Percentiles rank a stretch among this genome's conserved stretches.
Evolutionary conservation across 306 rosid genomes (phyloP).

Genomic region (Begonia masoniana): DNA sequence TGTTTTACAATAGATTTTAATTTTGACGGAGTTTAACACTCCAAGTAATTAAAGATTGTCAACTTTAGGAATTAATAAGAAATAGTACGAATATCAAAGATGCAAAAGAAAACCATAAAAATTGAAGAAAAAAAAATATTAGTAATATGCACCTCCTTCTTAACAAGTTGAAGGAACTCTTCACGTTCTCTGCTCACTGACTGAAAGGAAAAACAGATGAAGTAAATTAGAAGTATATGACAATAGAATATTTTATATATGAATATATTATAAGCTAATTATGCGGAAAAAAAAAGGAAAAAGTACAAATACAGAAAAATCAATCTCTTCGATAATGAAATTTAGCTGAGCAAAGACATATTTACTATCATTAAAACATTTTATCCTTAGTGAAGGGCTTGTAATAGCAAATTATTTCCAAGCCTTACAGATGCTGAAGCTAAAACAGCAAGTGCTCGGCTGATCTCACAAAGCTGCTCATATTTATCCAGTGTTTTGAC

Average conservation of each 20-base stretch:
- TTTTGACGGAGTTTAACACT: too few relatives aligned
- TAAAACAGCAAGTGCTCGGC: slow-evolving; percentile 91
- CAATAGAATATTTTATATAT: too few relatives aligned
- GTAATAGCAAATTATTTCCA: slow-evolving; percentile 5
- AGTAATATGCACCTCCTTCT: slow-evolving; percentile 58
- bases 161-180: slow-evolving; percentile 81
- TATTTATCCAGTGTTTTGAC: slow-evolving; percentile 58
- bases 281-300: neutral
- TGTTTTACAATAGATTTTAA: too few relatives aligned
- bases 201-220: slow-evolving; percentile 33
- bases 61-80: neutral
- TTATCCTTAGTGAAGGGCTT: neutral
- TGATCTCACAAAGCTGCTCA: slow-evolving; percentile 81
- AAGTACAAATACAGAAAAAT: neutral
- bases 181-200: slow-evolving; percentile 93
- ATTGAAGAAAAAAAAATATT: too few relatives aligned
- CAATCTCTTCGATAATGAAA: too few relatives aligned
- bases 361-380: too few relatives aligned
- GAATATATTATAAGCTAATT: too few relatives aligned
- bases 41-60: too few relatives aligned
- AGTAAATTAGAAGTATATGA: neutral
- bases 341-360: too few relatives aligned
- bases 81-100: neutral
- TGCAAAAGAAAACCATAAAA: neutral
- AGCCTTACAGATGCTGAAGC: slow-evolving; percentile 94